phyloP scores from a whole-genome alignment of 2,329 filamentous ascomycete genomes.

The Thielaviopsis musarum region DNA sequence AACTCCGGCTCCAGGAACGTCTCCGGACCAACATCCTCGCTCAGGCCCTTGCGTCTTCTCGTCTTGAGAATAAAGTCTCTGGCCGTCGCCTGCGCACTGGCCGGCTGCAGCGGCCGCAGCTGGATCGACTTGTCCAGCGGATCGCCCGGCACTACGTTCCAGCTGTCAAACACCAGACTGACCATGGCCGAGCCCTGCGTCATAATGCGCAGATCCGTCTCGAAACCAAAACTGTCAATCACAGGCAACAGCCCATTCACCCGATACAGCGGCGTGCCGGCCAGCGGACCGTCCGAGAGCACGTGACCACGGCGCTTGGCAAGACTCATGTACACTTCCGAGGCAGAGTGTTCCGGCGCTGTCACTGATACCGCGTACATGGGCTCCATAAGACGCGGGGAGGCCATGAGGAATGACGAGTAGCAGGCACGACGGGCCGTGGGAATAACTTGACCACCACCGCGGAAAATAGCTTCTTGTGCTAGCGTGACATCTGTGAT shows the following conservation, averaged over 20 bases:
- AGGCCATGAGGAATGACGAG: conserved; percentile 92
- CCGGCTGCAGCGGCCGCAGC: conserved; percentile 71
- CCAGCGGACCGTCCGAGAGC: conserved; percentile 81
- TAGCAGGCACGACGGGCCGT: conserved; percentile 87
- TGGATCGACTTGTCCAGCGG: conserved; percentile 78
- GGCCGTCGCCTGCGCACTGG: conserved; percentile 73
- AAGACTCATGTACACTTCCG: conserved; percentile 80
- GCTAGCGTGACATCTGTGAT: conserved; percentile 82
- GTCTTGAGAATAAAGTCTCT: conserved; percentile 97
- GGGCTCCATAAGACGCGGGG: conserved; percentile 90
- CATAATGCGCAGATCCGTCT: conserved; percentile 91
- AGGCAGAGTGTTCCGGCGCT: conserved; percentile 75
- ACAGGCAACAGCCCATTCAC: conserved; percentile 85
- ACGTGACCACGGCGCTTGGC: conserved; percentile 82
- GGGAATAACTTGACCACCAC: conserved; percentile 93
- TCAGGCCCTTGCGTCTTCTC: conserved; percentile 76
- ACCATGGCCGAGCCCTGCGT: conserved; percentile 86
- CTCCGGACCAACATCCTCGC: conserved; percentile 87
- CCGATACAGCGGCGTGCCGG: conserved; percentile 83
- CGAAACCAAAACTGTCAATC: conserved; percentile 94
- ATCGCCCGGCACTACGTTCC: conserved; percentile 91
- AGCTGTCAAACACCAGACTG: conserved; percentile 84
- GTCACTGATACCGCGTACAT: conserved; percentile 88
- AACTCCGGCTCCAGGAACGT: conserved; percentile 95
- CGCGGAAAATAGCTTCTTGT: conserved; percentile 80